phyloP scores from a whole-genome alignment of 305 asterid species.

The Fraxinus angustifolia region DNA sequence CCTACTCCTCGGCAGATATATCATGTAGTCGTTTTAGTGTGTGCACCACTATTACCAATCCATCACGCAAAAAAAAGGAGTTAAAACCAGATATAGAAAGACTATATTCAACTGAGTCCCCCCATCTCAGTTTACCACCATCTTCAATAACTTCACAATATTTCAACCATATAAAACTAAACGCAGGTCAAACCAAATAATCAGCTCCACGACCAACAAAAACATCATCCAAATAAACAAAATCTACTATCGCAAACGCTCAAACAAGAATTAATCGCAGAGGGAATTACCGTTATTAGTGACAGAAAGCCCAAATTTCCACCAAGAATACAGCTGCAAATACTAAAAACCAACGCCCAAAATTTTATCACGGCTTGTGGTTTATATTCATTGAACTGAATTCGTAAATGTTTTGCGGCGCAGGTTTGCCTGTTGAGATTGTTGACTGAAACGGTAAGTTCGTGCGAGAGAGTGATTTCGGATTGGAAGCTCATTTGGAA shows the following conservation, averaged over 20 bases:
- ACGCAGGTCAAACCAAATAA: slow-evolving; percentile 4
- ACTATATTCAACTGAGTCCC: neutral
- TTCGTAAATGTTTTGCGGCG: neutral
- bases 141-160: slow-evolving; percentile 1
- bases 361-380: neutral
- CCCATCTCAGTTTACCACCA: neutral
- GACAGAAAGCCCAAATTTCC: slow-evolving; percentile 5
- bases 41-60: neutral
- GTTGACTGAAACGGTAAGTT: neutral
- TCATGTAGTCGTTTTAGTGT: neutral
- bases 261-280: neutral
- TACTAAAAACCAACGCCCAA: neutral
- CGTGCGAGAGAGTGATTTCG: neutral
- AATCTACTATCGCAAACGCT: neutral
- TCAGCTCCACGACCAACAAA: neutral
- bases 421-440: neutral
- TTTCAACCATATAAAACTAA: neutral
- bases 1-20: neutral
- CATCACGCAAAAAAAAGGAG: neutral
- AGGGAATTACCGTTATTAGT: slow-evolving; percentile 13
- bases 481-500: neutral
- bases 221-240: neutral
- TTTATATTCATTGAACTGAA: neutral
- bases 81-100: neutral
- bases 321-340: neutral